Base-by-base conservation (phyloP, 805 yeast genomes). In the Nakazawaea wyomingensis region DNA sequence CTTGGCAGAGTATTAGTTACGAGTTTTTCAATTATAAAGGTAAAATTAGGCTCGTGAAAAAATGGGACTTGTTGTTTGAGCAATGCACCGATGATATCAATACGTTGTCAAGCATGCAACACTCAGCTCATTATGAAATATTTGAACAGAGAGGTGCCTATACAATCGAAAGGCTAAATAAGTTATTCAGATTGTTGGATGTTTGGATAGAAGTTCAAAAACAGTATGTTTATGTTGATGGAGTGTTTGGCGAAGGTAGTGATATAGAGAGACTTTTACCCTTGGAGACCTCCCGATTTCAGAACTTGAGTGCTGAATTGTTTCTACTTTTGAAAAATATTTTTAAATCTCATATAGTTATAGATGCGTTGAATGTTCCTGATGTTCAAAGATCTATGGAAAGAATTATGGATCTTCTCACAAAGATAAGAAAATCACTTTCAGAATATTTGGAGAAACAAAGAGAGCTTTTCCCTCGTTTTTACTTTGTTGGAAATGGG, bases 401-500 rank as follows among this genome's bases (percentile, higher is more conserved):
- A 5, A 72, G 79, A 34, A 53, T 78, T 2, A 54, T 69, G 4
- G 85, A 79, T 0, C 70, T 82, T n/a, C 64, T 90, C 24, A 52
- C 50, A 4, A 77, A 71, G 48, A 74, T 87, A 1, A 72, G 80
- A 35, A 74, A 71, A 41, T 81, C 96, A 0, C 66, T 91, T 11
- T 69, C 80, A 10, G 91, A 86, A 7, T 91, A 80, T 56, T 65
- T 91, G 26, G 97, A 90, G 51, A 74, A 73, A 30, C 95, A 90
- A 56, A 66, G 98, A 48, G 82, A 74, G 33, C 46, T 69, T 1
- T 91, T 84, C 53, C 90, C 96, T 1, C 69, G 97, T 37, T 82
- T 89, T 44, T 89, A 82, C 54, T 90, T 91, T 55, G 64, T 91
- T 21, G 96, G 97, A 5, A 91, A 91, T 56, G 96, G 89, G 47